A percentile compares a stretch with the other conserved stretches of the same genome.
Conservation (phyloP, 352 stramenopile species). For the Achlya hypogyna region DNA sequence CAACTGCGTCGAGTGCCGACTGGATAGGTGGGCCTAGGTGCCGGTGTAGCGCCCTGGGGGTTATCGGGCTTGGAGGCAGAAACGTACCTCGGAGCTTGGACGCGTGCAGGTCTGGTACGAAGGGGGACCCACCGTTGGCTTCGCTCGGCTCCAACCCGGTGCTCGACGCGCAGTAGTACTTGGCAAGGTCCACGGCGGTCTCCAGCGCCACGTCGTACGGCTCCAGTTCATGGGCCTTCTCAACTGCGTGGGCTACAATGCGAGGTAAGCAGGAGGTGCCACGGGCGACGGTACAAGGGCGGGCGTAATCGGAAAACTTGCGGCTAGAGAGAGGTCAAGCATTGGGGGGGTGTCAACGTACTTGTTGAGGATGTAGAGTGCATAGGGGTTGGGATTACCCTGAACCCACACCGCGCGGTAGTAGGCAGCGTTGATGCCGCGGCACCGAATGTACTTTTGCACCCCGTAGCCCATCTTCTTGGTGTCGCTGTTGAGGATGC, state of each 20-base stretch:
- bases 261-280: neutral
- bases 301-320: neutral
- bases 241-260: neutral
- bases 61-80: neutral
- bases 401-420: slow-evolving; percentile 59
- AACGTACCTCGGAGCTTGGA: slow-evolving; percentile 14
- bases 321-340: neutral
- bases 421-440: slow-evolving; percentile 52
- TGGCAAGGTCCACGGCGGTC: neutral
- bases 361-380: slow-evolving; percentile 66
- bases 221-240: neutral
- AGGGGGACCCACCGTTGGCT: neutral
- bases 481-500: slow-evolving; percentile 39
- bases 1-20: slow-evolving; percentile 38
- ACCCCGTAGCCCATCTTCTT: slow-evolving; percentile 46
- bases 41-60: neutral
- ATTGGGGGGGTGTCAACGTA: slow-evolving; percentile 21
- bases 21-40: slow-evolving; percentile 36
- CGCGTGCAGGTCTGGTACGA: neutral
- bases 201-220: neutral
- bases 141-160: neutral
- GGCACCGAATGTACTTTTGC: slow-evolving; percentile 64
- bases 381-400: slow-evolving; percentile 46
- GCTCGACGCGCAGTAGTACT: slow-evolving; percentile 2
- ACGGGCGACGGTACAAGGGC: neutral